Percentiles rank a stretch among this genome's conserved stretches.
Evolutionary conservation across 2,329 filamentous ascomycete genomes (phyloP).

Genomic region (Cryphonectria parasitica): DNA sequence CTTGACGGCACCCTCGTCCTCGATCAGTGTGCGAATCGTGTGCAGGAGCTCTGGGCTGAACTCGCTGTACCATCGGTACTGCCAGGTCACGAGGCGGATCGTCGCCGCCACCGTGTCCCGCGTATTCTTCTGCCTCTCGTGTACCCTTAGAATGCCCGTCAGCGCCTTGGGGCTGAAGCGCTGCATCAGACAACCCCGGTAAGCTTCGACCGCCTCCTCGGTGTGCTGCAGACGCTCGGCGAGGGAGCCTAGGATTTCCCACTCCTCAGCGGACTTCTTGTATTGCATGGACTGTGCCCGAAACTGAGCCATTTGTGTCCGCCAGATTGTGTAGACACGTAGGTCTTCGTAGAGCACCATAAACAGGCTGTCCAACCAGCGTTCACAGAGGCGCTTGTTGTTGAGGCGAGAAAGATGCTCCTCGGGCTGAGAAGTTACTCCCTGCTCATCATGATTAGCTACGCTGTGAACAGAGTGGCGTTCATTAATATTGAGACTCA

Average conservation of each 20-base stretch:
- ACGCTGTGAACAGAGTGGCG: slow-evolving; percentile 31
- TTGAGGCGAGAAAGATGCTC: slow-evolving; percentile 87
- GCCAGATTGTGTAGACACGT: slow-evolving; percentile 98
- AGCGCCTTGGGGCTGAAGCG: slow-evolving; percentile 94
- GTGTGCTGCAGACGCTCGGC: slow-evolving; percentile 91
- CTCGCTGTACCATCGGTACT: slow-evolving; percentile 99
- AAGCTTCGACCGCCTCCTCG: slow-evolving; percentile 91
- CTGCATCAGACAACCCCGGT: slow-evolving; percentile 81
- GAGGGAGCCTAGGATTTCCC: slow-evolving; percentile 94
- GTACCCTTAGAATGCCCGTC: slow-evolving; percentile 78
- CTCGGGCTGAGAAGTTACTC: slow-evolving; percentile 59
- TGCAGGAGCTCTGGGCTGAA: slow-evolving; percentile 91
- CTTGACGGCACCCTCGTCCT: slow-evolving; percentile 97
- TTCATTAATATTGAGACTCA: slow-evolving; percentile 43
- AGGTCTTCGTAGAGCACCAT: slow-evolving; percentile 99
- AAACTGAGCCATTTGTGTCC: slow-evolving; percentile 96
- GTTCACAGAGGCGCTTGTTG: slow-evolving; percentile 95
- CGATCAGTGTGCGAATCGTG: slow-evolving; percentile 88
- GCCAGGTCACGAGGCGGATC: slow-evolving; percentile 93
- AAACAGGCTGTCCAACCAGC: slow-evolving; percentile 97
- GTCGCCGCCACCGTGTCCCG: slow-evolving; percentile 81
- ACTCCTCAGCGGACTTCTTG: slow-evolving; percentile 95
- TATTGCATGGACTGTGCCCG: slow-evolving; percentile 92
- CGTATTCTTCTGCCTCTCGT: slow-evolving; percentile 78
- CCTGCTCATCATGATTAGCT: slow-evolving; percentile 46